Base-by-base conservation (phyloP, 352 stramenopile genomes). In the Peronospora destructor region DNA sequence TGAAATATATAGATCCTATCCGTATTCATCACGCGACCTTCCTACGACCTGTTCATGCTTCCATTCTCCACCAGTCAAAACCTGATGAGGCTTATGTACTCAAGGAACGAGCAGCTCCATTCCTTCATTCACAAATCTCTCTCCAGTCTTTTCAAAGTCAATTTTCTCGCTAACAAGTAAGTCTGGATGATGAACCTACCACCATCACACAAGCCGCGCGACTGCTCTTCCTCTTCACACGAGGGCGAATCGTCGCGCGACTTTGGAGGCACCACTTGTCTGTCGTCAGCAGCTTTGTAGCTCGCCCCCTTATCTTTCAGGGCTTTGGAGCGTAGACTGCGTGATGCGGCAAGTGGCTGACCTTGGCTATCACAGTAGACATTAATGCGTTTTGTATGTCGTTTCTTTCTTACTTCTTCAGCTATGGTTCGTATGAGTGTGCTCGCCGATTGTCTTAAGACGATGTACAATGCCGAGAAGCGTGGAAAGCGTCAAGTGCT, bases 381-480 rank as follows among this genome's bases (percentile, higher is more conserved):
- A 76, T 77, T 83, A 85, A 85, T 60, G 45, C 26, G 32, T 61
- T 16, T 50, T 43, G 11, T 71, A 9, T 59, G 30, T 41, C 23
- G 35, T 30, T 37, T 53, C 17, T 48, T 39, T 45, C 2, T 35
- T 14, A 6, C 19, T 16, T 17, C n/a, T 13, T 42, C 62, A 94
- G 84, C 50, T 64, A 99, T 99, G 97, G 96, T 99, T 80, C 96
- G 96, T 76, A 99, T 99, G 96, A 98, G 85, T 71, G 95, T 99
- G 72, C 84, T 99, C 59, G 96, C 96, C 66, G 97, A 99, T 85
- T 98, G 92, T 76, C 94, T 99, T 50, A 99, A 99, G 85, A 99
- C 95, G 60, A 98, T 99, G 63, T 98, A 96, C 81, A 99, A 99
- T 81, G 97, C 97, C 53, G 97, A 99, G 82, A 99, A 99, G 92